phyloP scores from a whole-genome alignment of 169 alveolate genomes.

The Cryptosporidium tyzzeri region DNA sequence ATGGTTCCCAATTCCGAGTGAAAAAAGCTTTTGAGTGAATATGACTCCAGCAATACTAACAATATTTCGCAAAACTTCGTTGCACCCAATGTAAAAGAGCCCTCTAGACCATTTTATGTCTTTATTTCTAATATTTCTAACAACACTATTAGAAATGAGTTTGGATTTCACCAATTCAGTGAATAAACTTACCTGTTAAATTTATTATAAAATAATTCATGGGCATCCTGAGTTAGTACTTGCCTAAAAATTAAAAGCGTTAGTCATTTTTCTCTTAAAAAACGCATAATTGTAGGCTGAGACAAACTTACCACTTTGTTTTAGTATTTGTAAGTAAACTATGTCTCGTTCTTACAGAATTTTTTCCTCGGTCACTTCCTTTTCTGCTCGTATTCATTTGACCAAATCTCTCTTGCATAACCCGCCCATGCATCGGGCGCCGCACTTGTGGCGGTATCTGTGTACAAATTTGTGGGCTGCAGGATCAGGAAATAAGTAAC shows the following conservation, averaged over 20 bases:
- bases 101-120: conserved; percentile 38
- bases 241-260: conserved; percentile 32
- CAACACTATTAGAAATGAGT: conserved; percentile 4
- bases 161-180: background rate
- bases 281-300: background rate
- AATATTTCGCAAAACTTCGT: conserved; percentile 30
- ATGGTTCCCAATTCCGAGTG: conserved; percentile 43
- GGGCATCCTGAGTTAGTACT: conserved; percentile 24
- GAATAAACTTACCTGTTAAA: conserved; percentile 49
- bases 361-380: background rate
- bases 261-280: background rate
- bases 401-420: background rate
- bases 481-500: conserved; percentile 74
- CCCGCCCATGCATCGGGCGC: conserved; percentile 56
- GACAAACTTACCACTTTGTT: conserved; percentile 46
- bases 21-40: conserved; percentile 14
- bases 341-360: conserved; percentile 26
- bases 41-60: conserved; percentile 30
- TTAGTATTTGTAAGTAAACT: conserved; percentile 25
- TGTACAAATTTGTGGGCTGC: conserved; percentile 52
- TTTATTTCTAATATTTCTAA: conserved; percentile 8
- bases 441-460: conserved; percentile 39
- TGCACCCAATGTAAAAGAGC: conserved; percentile 42
- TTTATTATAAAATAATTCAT: conserved; percentile 6
- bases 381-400: conserved; percentile 18